Conservation (phyloP, 805 yeast genomes). For the Candida ficus region DNA sequence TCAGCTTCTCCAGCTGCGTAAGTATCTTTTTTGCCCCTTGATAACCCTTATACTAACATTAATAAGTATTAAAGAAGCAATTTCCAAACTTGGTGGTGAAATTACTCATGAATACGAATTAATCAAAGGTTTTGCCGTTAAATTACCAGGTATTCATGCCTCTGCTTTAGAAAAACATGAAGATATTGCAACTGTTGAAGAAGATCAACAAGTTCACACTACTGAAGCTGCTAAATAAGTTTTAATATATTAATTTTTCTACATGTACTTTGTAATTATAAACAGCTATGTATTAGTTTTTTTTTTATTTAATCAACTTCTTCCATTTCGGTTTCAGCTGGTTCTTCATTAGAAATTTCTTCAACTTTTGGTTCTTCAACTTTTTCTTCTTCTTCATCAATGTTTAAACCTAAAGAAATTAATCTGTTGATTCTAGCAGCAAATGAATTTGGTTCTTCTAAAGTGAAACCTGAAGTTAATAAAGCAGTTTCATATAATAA, state of each 20-base stretch:
- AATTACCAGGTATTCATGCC: slow-evolving; percentile 49
- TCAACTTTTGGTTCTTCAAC: slow-evolving; percentile 63
- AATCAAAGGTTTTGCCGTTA: slow-evolving; percentile 62
- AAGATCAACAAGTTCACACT: slow-evolving; percentile 57
- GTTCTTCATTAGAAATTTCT: slow-evolving; percentile 67
- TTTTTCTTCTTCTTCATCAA: slow-evolving; percentile 77
- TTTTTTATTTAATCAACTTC: slow-evolving; percentile 84
- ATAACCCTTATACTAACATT: slow-evolving; percentile 4
- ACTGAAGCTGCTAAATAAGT: background rate
- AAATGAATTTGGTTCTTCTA: slow-evolving; percentile 97
- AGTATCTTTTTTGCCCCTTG: background rate
- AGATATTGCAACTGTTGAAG: slow-evolving; percentile 56
- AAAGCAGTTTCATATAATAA: slow-evolving; percentile 96
- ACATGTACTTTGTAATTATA: background rate
- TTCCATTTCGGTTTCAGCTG: slow-evolving; percentile 96
- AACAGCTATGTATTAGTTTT: too few species aligned
- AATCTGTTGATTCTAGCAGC: slow-evolving; percentile 98
- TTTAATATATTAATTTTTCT: too few species aligned
- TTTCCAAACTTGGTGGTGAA: slow-evolving; percentile 52
- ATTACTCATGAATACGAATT: slow-evolving; percentile 56
- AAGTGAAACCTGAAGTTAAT: slow-evolving; percentile 96
- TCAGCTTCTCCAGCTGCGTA: slow-evolving; percentile 15
- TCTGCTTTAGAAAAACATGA: slow-evolving; percentile 42
- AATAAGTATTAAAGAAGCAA: slow-evolving; percentile 41
- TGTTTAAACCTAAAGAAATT: slow-evolving; percentile 96